Conservation (phyloP, 192 early-diverging fungal genomes). For the Backusella circina region DNA sequence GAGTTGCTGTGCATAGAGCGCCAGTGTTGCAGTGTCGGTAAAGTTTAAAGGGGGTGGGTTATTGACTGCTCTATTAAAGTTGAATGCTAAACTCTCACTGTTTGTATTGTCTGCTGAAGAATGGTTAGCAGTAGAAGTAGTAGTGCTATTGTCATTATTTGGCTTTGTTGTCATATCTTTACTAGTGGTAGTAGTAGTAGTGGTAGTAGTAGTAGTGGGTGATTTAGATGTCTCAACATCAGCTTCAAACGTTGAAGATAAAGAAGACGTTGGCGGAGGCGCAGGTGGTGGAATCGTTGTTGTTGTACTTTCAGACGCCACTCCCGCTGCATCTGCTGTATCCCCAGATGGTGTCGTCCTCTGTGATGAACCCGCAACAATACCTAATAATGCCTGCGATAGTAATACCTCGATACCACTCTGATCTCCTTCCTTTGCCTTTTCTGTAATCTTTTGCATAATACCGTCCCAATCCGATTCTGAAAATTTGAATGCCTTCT, state of each 20-base stretch:
- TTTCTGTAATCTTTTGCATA: slow-evolving; percentile 25
- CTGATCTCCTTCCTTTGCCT: slow-evolving; percentile 15
- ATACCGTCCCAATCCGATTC: slow-evolving; percentile 26
- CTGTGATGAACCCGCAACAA: neutral
- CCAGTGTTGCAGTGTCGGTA: slow-evolving; percentile 25
- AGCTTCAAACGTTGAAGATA: neutral
- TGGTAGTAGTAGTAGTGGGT: neutral
- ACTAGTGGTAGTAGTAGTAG: neutral
- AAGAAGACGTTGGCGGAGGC: neutral
- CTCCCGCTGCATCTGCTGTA: neutral
- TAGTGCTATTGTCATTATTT: neutral
- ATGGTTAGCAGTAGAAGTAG: too few species aligned
- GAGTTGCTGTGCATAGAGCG: slow-evolving; percentile 30
- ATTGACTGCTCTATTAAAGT: neutral
- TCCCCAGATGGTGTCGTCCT: neutral
- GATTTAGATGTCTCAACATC: neutral
- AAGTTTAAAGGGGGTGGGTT: slow-evolving; percentile 18
- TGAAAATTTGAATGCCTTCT: slow-evolving; percentile 7
- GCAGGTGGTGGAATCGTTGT: neutral
- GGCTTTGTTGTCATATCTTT: neutral
- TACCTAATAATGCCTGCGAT: slow-evolving; percentile 14
- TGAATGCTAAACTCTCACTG: neutral
- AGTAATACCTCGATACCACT: slow-evolving; percentile 9
- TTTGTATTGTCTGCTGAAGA: neutral
- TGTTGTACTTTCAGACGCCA: neutral